Evolutionary conservation across 2,329 filamentous ascomycete species (phyloP).

Genomic region (Botrytis elliptica): DNA sequence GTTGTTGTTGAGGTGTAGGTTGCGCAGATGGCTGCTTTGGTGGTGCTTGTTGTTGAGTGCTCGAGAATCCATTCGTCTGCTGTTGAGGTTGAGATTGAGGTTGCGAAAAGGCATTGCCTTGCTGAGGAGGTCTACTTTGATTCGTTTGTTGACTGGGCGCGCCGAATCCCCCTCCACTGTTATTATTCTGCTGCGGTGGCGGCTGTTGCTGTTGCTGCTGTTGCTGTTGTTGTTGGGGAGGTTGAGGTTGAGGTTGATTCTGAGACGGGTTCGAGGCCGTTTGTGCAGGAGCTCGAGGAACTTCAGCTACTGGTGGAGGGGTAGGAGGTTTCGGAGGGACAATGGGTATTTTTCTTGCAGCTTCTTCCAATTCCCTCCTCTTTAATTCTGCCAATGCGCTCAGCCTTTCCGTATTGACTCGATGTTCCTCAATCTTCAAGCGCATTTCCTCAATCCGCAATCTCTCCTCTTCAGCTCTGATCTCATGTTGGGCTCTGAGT

Average conservation of each 20-base stretch:
- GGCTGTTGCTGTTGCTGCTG: neutral
- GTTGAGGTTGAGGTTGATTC: neutral
- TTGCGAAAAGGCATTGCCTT: neutral
- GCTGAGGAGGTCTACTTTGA: conserved; percentile 8
- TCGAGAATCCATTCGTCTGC: conserved; percentile 1
- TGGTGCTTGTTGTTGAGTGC: neutral
- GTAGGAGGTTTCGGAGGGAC: conserved; percentile 30
- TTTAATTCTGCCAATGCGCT: conserved; percentile 54
- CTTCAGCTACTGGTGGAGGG: conserved; percentile 23
- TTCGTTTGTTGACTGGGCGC: neutral
- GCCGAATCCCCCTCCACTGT: neutral
- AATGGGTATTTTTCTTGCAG: conserved; percentile 35
- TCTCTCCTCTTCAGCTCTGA: conserved; percentile 10
- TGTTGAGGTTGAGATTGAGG: neutral
- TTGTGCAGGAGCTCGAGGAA: conserved; percentile 14
- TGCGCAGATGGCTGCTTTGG: neutral
- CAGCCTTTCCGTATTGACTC: conserved; percentile 39
- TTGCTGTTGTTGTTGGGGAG: neutral
- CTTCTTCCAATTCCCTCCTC: conserved; percentile 46
- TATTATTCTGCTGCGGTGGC: neutral
- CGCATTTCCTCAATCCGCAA: neutral
- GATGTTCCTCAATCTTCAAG: conserved; percentile 29
- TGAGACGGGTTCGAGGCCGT: neutral
- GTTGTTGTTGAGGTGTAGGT: conserved; percentile 1
- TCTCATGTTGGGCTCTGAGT: conserved; percentile 18